Percentiles rank a stretch among this genome's conserved stretches.
phyloP scores from a whole-genome alignment of 1,284 basidiomycete species.

The Malassezia dermatis region DNA sequence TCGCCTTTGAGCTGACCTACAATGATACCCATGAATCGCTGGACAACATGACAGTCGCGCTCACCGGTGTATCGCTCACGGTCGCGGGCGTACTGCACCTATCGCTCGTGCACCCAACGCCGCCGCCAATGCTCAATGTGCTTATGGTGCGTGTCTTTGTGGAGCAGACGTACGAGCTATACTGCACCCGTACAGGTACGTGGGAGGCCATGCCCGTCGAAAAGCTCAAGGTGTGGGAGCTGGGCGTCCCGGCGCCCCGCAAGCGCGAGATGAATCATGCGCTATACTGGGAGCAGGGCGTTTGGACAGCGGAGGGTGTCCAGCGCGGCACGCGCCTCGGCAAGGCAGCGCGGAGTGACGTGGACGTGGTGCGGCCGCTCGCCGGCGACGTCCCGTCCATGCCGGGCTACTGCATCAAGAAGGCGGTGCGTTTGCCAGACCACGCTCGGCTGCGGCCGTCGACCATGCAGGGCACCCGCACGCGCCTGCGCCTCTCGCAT shows the following conservation, averaged over 20 bases:
- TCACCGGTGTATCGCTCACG: constrained; percentile 39
- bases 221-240: constrained; percentile 43
- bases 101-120: constrained; percentile 36
- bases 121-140: constrained; percentile 38
- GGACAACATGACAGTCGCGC: constrained; percentile 32
- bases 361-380: background rate
- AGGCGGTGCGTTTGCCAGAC: constrained; percentile 39
- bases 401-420: constrained; percentile 37
- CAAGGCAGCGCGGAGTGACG: background rate
- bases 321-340: constrained; percentile 6
- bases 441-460: constrained; percentile 39
- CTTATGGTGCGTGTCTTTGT: constrained; percentile 39
- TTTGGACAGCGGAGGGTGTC: constrained; percentile 9
- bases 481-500: constrained; percentile 41
- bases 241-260: constrained; percentile 31
- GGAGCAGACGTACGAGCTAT: constrained; percentile 45
- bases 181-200: constrained; percentile 27
- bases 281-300: constrained; percentile 5
- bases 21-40: constrained; percentile 43
- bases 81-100: constrained; percentile 40
- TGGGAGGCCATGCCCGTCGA: constrained; percentile 39
- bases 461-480: constrained; percentile 38
- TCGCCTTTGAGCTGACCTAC: constrained; percentile 41
- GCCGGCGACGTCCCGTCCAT: background rate
- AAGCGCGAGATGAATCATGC: background rate